Evolutionary conservation across 139 green algal species (phyloP).

Genomic region (Bryopsis sp.): DNA sequence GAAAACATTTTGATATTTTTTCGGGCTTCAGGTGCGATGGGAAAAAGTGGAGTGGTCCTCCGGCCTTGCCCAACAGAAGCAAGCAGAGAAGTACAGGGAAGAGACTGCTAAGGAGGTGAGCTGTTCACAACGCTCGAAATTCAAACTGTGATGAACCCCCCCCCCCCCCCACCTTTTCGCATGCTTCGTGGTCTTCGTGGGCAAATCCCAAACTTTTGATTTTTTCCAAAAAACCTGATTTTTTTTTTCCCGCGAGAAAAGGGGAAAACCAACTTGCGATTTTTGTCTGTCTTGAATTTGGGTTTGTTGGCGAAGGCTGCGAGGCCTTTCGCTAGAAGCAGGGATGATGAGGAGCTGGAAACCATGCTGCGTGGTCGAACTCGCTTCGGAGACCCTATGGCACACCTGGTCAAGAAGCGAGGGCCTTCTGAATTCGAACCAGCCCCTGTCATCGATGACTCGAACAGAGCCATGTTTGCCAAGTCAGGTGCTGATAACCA

Average conservation of each 20-base stretch:
- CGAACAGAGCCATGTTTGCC: slow-evolving; percentile 33
- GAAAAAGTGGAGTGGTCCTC: slow-evolving; percentile 41
- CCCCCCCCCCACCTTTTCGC: too few relatives aligned
- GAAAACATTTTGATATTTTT: neutral
- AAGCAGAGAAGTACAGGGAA: slow-evolving; percentile 18
- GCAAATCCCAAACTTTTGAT: neutral
- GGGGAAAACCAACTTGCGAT: neutral
- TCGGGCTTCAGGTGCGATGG: slow-evolving; percentile 3
- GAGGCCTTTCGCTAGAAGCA: slow-evolving; percentile 52
- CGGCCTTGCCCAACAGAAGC: slow-evolving; percentile 40
- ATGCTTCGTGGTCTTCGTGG: too few relatives aligned
- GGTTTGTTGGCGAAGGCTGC: slow-evolving; percentile 23
- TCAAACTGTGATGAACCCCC: neutral
- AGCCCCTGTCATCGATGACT: slow-evolving; percentile 27
- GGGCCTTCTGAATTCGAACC: slow-evolving; percentile 14
- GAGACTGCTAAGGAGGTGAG: slow-evolving; percentile 24
- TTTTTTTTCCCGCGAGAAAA: neutral
- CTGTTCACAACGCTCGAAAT: neutral
- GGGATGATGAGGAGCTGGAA: slow-evolving; percentile 56
- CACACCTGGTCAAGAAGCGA: slow-evolving; percentile 49
- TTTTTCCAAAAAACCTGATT: slow-evolving; percentile 9
- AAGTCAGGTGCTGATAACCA: slow-evolving; percentile 33
- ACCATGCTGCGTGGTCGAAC: slow-evolving; percentile 28
- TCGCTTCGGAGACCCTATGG: slow-evolving; percentile 87
- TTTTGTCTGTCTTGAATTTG: slow-evolving; percentile 1